Base-by-base conservation (phyloP, 2,329 filamentous ascomycete genomes). In the Botrytis aclada region DNA sequence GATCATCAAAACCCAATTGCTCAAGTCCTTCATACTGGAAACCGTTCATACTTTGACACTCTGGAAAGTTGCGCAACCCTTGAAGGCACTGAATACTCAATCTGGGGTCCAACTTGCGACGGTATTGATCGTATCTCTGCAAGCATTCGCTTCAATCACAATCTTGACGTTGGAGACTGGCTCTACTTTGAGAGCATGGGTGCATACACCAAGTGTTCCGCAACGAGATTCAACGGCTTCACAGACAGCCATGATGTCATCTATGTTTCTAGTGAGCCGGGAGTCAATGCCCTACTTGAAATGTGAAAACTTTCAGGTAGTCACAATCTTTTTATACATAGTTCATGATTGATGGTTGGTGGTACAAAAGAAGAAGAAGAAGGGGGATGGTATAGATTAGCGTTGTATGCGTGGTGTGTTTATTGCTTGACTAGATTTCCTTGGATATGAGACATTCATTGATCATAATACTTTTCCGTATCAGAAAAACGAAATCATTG, bases 111-210 rank as follows among this genome's bases (percentile, higher is more conserved):
- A 1, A 98, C 96, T 25, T 99, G 96, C 81, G 96, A 99, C 81
- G 95, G 96, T 74, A 98, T 99, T 80, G 96, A 99, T 83, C 93
- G 94, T 82, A 97, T 99, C 83, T 89, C 92, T 67, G 89, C 93
- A 82, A 93, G 91, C 81, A 93, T 93, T 82, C 88, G 87, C 75
- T 93, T 98, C 79, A 85, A 89, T 47, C 90, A 92, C 70, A 88
- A 92, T 65, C 85, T 99, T 61, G 91, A 98, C 80, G 93, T 97
- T 12, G 96, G 96, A 70, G 96, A 99, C 83, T 99, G 96, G 96
- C 87, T 99, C 71, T 99, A 97, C 85, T 99, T 99, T 83, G 94
- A 98, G 84, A 90, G 97, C 75, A 99, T 99, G 96, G 96, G 96
- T 72, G 95, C 96, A 37, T 99, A 99, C 84, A 98, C 96, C 78